Evolutionary conservation across 164 flowering plant species (phyloP).

Genomic region (Nelumbo lutea): DNA sequence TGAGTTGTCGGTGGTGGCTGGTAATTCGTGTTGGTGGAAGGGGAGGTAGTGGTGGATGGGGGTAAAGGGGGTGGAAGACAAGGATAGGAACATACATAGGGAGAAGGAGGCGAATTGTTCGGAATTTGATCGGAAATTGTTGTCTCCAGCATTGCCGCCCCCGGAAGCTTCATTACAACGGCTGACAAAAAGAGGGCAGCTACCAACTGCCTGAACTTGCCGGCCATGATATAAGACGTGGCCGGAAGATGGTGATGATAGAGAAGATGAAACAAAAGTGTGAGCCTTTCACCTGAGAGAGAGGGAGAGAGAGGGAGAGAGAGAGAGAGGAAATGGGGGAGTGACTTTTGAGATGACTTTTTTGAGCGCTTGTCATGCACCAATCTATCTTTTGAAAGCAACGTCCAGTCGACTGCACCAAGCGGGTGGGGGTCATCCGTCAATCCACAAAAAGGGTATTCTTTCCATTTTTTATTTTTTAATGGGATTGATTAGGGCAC

Average conservation of each 20-base stretch:
- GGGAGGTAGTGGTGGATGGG: constrained; percentile 1
- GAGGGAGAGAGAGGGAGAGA: neutral
- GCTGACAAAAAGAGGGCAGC: neutral
- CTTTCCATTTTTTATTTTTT: too few relatives aligned
- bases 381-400: neutral
- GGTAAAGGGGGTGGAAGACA: constrained; percentile 29
- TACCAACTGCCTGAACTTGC: neutral
- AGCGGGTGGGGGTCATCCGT: too few relatives aligned
- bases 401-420: neutral
- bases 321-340: neutral
- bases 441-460: too few relatives aligned
- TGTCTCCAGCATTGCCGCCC: neutral
- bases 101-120: neutral
- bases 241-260: neutral
- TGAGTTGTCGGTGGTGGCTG: neutral
- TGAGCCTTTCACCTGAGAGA: neutral
- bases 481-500: too few relatives aligned
- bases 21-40: neutral
- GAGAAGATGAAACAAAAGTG: neutral
- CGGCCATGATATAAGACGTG: neutral
- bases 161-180: neutral
- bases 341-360: neutral
- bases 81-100: constrained; percentile 25
- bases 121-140: neutral
- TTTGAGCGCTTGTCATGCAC: neutral